A percentile compares a stretch with the other conserved stretches of the same genome.
phyloP scores from a whole-genome alignment of 148 eudicot genomes.

The Nyssa sinensis region DNA sequence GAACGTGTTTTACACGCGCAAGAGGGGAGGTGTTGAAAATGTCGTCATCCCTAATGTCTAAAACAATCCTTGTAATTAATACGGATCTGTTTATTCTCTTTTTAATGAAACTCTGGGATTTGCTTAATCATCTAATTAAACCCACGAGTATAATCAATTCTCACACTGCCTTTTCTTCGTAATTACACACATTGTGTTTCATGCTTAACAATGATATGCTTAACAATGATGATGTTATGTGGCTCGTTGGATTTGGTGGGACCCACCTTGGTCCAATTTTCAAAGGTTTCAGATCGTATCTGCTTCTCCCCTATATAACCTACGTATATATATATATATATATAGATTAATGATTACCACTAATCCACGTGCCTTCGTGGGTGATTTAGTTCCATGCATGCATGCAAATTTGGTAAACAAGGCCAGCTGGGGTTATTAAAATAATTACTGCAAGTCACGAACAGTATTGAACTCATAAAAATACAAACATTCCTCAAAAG shows the following conservation, averaged over 20 bases:
- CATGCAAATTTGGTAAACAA: conserved; percentile 30
- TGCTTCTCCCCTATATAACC: background rate
- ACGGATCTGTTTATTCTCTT: conserved; percentile 5
- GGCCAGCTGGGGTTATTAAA: conserved; percentile 7
- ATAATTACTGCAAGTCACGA: conserved; percentile 10
- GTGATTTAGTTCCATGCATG: conserved; percentile 48
- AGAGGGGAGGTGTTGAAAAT: background rate
- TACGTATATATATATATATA: no score
- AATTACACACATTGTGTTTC: background rate
- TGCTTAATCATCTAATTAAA: conserved; percentile 27
- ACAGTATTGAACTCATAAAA: conserved; percentile 36
- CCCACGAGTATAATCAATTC: conserved; percentile 11
- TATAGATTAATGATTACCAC: conserved; percentile 29
- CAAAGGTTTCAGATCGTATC: conserved; percentile 2
- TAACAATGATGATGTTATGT: conserved; percentile 24
- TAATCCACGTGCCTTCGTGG: conserved; percentile 38
- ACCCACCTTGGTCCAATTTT: conserved; percentile 23
- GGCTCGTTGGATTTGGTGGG: conserved; percentile 45
- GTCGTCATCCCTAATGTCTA: conserved; percentile 18
- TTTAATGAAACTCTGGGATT: conserved; percentile 23
- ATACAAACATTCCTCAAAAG: conserved; percentile 55
- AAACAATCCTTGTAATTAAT: conserved; percentile 4
- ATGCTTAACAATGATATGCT: background rate
- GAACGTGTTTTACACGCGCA: background rate
- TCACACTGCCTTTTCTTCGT: conserved; percentile 16